These are phyloP conservation scores for Lecanicillium sp. DNA, from an alignment of 2,329 filamentous ascomycete species.

Conservation along the genomic window DNA sequence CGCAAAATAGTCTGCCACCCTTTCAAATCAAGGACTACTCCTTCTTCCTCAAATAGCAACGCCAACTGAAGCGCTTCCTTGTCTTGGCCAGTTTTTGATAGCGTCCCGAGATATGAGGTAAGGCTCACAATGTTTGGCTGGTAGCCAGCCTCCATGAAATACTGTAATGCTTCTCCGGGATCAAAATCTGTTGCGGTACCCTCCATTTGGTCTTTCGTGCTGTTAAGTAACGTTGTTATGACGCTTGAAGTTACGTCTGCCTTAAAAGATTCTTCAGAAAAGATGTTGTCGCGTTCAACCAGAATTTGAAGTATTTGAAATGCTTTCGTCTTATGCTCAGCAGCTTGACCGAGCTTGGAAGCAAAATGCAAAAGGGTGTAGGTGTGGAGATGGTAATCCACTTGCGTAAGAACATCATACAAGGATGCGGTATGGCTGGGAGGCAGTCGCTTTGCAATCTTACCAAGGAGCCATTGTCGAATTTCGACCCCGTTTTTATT, in stretches of 20 bases:
- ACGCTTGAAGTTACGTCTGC: slow-evolving; percentile 39
- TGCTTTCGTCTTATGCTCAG: slow-evolving; percentile 30
- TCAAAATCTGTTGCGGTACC: slow-evolving; percentile 18
- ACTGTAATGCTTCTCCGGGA: slow-evolving; percentile 21
- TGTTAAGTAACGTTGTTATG: slow-evolving; percentile 50
- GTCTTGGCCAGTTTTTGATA: slow-evolving; percentile 43
- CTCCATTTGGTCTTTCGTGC: slow-evolving; percentile 16
- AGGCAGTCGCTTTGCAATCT: slow-evolving; percentile 20
- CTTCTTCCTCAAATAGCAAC: slow-evolving; percentile 26
- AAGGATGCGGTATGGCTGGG: slow-evolving; percentile 24
- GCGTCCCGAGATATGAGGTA: slow-evolving; percentile 62
- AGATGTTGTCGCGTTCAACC: slow-evolving; percentile 27
- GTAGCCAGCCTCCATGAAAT: slow-evolving; percentile 51
- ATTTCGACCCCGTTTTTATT: slow-evolving; percentile 25
- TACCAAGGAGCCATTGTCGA: slow-evolving; percentile 28
- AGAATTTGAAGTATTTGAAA: slow-evolving; percentile 30
- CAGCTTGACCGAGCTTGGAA: slow-evolving; percentile 30
- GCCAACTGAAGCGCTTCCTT: slow-evolving; percentile 26
- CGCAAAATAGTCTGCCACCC: slow-evolving; percentile 64
- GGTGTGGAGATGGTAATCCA: slow-evolving; percentile 23
- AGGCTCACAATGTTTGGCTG: slow-evolving; percentile 54
- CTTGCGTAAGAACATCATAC: slow-evolving; percentile 23
- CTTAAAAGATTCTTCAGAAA: slow-evolving; percentile 38
- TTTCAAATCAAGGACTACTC: slow-evolving; percentile 53
- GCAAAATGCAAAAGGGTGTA: slow-evolving; percentile 42